Evolutionary conservation across 2,329 filamentous ascomycete species (phyloP).

Genomic region (Emmonsiellopsis sp.): DNA sequence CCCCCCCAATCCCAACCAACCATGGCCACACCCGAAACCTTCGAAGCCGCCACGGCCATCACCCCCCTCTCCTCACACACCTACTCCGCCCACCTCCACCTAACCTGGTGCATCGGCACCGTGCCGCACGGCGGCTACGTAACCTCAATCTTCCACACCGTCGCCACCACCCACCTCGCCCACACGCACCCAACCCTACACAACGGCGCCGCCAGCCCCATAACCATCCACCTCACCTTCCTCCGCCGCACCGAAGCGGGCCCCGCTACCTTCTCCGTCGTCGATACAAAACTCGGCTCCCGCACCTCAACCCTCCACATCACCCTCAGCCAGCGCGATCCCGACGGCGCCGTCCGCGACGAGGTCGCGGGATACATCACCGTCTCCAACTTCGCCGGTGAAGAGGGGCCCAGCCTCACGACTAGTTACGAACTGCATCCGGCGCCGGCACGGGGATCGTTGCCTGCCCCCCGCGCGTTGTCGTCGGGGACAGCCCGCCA

Average conservation of each 20-base stretch:
- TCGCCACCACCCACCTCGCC: slow-evolving; percentile 51
- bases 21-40: slow-evolving; percentile 11
- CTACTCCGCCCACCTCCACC: slow-evolving; percentile 47
- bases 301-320: slow-evolving; percentile 57
- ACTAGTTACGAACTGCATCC: slow-evolving; percentile 48
- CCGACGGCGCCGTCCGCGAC: slow-evolving; percentile 36
- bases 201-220: slow-evolving; percentile 44
- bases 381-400: slow-evolving; percentile 51
- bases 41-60: slow-evolving; percentile 30
- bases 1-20: not conserved
- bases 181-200: slow-evolving; percentile 48
- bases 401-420: slow-evolving; percentile 48
- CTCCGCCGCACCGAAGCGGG: slow-evolving; percentile 54
- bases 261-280: slow-evolving; percentile 47
- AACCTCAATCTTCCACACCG: slow-evolving; percentile 52
- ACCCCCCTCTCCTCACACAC: slow-evolving; percentile 41
- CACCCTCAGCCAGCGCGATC: slow-evolving; percentile 39
- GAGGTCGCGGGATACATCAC: slow-evolving; percentile 59
- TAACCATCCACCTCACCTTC: slow-evolving; percentile 58
- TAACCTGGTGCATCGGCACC: slow-evolving; percentile 60
- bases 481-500: slow-evolving; percentile 5
- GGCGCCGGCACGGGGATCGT: slow-evolving; percentile 28
- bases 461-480: slow-evolving; percentile 10
- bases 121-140: slow-evolving; percentile 66
- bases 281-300: slow-evolving; percentile 56